phyloP scores from a whole-genome alignment of 331 rosid genomes.

The Erythrophleum ivorense region DNA sequence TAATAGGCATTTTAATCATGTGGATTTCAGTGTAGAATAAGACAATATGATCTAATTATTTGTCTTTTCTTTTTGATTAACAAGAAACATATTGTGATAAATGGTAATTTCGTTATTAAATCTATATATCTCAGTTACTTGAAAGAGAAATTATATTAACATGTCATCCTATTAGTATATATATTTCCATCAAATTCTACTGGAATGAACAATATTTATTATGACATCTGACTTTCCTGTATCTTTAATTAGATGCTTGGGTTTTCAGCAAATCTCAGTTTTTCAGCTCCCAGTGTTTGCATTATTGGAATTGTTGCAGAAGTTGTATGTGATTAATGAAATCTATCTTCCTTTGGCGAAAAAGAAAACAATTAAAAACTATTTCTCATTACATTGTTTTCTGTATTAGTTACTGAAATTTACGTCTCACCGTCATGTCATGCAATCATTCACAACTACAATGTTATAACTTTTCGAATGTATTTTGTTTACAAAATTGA shows the following conservation, averaged over 20 bases:
- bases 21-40: too few species aligned
- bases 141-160: background rate
- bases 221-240: background rate
- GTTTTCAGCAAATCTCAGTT: background rate
- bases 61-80: too few species aligned
- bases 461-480: too few species aligned
- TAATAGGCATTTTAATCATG: too few species aligned
- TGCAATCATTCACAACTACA: background rate
- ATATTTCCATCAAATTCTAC: background rate
- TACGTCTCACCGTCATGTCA: background rate
- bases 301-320: too few species aligned
- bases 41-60: too few species aligned
- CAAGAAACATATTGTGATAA: too few species aligned
- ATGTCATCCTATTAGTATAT: background rate
- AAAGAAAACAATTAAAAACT: background rate
- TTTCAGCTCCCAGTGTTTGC: too few species aligned
- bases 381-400: background rate
- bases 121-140: background rate
- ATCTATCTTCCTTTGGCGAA: too few species aligned
- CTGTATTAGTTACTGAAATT: background rate
- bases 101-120: background rate
- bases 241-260: background rate
- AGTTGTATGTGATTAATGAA: background rate
- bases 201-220: background rate
- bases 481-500: too few species aligned